Evolutionary conservation across 805 yeast genomes (phyloP).

Genomic region (Saccharomycopsis olivae): DNA sequence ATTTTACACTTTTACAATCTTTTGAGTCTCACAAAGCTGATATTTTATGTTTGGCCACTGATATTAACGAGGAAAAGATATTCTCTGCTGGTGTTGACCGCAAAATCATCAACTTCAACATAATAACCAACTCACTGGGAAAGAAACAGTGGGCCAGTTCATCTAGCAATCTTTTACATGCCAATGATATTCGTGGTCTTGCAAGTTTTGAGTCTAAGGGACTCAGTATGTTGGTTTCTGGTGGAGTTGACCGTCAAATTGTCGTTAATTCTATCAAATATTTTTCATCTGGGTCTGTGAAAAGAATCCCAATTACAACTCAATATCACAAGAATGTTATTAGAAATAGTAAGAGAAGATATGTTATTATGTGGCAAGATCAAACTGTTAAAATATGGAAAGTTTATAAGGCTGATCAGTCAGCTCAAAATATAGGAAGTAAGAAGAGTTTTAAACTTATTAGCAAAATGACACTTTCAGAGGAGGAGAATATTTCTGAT

Average conservation of each 20-base stretch:
- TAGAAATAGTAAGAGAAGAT: slow-evolving; percentile 35
- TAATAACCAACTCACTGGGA: slow-evolving; percentile 26
- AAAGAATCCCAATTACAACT: slow-evolving; percentile 51
- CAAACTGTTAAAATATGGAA: slow-evolving; percentile 77
- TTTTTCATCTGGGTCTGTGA: slow-evolving; percentile 61
- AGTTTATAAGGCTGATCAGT: slow-evolving; percentile 25
- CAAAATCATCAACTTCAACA: slow-evolving; percentile 65
- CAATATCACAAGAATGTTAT: slow-evolving; percentile 46
- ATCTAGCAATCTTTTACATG: slow-evolving; percentile 69
- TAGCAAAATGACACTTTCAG: slow-evolving; percentile 53
- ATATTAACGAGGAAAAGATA: slow-evolving; percentile 47
- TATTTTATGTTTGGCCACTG: slow-evolving; percentile 61
- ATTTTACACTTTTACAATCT: slow-evolving; percentile 67
- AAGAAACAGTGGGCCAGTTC: slow-evolving; percentile 53
- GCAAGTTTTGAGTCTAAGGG: slow-evolving; percentile 58
- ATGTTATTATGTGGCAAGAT: slow-evolving; percentile 71
- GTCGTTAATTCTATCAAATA: slow-evolving; percentile 51
- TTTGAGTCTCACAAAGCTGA: slow-evolving; percentile 87
- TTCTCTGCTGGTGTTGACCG: slow-evolving; percentile 93
- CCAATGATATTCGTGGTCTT: slow-evolving; percentile 77
- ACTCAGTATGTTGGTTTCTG: slow-evolving; percentile 61
- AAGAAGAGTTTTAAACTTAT: slow-evolving; percentile 43
- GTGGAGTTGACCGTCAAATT: slow-evolving; percentile 70
- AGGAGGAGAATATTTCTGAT: slow-evolving; percentile 69
- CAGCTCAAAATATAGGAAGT: neutral